Conservation (phyloP, 2,329 filamentous ascomycete species). For the Neodidymelliopsis sp. region DNA sequence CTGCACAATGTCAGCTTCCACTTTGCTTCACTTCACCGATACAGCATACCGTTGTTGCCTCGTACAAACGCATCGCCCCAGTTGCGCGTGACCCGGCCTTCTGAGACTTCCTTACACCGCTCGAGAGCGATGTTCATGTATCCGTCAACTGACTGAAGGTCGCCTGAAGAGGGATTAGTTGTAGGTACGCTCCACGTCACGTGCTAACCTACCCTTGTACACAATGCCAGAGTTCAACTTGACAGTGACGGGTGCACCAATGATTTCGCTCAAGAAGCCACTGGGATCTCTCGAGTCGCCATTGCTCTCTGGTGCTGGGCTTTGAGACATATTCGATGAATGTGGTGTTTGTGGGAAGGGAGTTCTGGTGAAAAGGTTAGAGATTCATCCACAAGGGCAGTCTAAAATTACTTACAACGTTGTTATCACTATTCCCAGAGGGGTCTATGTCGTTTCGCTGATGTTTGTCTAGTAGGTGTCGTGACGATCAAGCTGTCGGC, state of each 20-base stretch:
- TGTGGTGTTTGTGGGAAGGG: conserved; percentile 5
- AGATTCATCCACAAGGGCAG: not conserved
- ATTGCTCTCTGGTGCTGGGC: conserved; percentile 60
- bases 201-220: conserved; percentile 77
- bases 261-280: conserved; percentile 91
- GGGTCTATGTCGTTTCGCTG: too few species aligned
- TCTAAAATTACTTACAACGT: not conserved
- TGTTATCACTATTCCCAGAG: too few species aligned
- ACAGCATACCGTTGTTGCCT: conserved; percentile 83
- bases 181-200: not conserved
- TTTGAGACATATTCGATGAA: conserved; percentile 50
- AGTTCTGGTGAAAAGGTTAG: conserved; percentile 4
- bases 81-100: conserved; percentile 79
- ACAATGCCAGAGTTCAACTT: conserved; percentile 99
- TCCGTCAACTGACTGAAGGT: conserved; percentile 95
- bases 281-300: conserved; percentile 89
- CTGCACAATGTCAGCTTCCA: conserved; percentile 25
- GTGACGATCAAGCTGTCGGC: conserved; percentile 3
- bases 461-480: not conserved
- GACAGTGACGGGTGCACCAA: conserved; percentile 90
- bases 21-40: not conserved
- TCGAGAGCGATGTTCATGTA: conserved; percentile 99
- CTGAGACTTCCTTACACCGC: conserved; percentile 90
- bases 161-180: conserved; percentile 65
- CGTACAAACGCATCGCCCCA: conserved; percentile 96